Percentiles rank a stretch among this genome's conserved stretches.
Conservation (phyloP, 1,284 basidiomycete genomes). For the Sporisorium exsertum region DNA sequence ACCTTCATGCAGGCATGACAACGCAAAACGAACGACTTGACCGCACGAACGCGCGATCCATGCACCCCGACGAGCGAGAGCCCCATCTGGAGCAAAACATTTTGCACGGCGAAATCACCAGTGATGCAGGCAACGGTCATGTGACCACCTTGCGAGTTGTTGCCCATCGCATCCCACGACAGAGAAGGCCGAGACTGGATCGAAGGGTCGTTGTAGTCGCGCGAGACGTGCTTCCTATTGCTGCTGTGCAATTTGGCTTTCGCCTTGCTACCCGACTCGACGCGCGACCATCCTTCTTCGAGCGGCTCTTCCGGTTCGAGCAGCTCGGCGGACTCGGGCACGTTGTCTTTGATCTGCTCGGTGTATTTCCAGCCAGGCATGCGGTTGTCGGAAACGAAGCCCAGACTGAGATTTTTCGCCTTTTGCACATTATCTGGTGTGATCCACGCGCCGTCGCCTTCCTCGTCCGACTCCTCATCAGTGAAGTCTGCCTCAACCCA, state of each 20-base stretch:
- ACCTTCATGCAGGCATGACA: slow-evolving; percentile 99
- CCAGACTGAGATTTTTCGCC: slow-evolving; percentile 89
- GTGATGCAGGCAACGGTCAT: slow-evolving; percentile 76
- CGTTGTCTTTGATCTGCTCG: slow-evolving; percentile 27
- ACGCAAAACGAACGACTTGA: slow-evolving; percentile 94
- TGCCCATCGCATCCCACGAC: slow-evolving; percentile 38
- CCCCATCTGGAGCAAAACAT: slow-evolving; percentile 94
- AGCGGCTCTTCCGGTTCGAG: slow-evolving; percentile 40
- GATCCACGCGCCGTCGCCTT: slow-evolving; percentile 82
- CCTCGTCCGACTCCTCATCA: slow-evolving; percentile 78
- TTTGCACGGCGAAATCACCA: slow-evolving; percentile 99
- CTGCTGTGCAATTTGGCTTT: slow-evolving; percentile 14
- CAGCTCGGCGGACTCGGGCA: slow-evolving; percentile 27
- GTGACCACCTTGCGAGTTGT: slow-evolving; percentile 73
- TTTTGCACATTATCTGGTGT: slow-evolving; percentile 87
- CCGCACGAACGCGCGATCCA: slow-evolving; percentile 87
- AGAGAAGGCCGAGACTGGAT: slow-evolving; percentile 44
- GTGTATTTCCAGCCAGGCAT: slow-evolving; percentile 48
- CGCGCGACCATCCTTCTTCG: slow-evolving; percentile 47
- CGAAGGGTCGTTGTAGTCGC: slow-evolving; percentile 68
- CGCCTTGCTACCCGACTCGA: slow-evolving; percentile 37
- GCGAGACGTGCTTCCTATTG: slow-evolving; percentile 71
- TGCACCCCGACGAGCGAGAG: slow-evolving; percentile 90
- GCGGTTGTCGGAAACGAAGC: slow-evolving; percentile 70
- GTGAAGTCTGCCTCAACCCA: slow-evolving; percentile 73